Conservation (phyloP, 257 asterid species). For the Petrea volubilis region DNA sequence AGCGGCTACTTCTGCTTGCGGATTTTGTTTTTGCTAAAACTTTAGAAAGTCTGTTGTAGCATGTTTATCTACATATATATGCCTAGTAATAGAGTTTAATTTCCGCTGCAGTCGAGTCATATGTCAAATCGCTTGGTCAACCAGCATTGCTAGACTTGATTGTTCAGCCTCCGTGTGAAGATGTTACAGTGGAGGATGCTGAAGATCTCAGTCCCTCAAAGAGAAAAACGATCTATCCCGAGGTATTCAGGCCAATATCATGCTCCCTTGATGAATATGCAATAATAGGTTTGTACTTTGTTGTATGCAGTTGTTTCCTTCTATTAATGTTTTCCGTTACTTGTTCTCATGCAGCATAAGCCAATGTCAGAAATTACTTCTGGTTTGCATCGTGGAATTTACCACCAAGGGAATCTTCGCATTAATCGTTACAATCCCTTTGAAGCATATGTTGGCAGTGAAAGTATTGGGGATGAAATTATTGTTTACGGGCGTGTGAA, state of each 20-base stretch:
- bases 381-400: constrained; percentile 89
- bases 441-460: constrained; percentile 99
- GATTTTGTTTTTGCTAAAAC: neutral
- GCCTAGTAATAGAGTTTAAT: constrained; percentile 18
- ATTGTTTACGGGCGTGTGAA: constrained; percentile 76
- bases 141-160: constrained; percentile 88
- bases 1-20: constrained; percentile 3
- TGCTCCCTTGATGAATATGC: constrained; percentile 12
- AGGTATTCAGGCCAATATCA: constrained; percentile 50
- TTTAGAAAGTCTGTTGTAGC: neutral
- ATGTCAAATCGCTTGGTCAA: constrained; percentile 83
- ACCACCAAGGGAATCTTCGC: constrained; percentile 97
- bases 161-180: constrained; percentile 82
- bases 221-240: constrained; percentile 79
- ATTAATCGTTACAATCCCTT: constrained; percentile 93
- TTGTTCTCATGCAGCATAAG: constrained; percentile 70
- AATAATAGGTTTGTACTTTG: constrained; percentile 31
- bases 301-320: constrained; percentile 21
- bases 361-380: constrained; percentile 99
- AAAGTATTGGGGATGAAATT: constrained; percentile 97
- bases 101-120: constrained; percentile 78
- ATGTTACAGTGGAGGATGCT: constrained; percentile 75
- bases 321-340: constrained; percentile 20
- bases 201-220: constrained; percentile 91
- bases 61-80: constrained; percentile 12